phyloP scores from a whole-genome alignment of 1,284 basidiomycete species.

The Macrocybe sp. region DNA sequence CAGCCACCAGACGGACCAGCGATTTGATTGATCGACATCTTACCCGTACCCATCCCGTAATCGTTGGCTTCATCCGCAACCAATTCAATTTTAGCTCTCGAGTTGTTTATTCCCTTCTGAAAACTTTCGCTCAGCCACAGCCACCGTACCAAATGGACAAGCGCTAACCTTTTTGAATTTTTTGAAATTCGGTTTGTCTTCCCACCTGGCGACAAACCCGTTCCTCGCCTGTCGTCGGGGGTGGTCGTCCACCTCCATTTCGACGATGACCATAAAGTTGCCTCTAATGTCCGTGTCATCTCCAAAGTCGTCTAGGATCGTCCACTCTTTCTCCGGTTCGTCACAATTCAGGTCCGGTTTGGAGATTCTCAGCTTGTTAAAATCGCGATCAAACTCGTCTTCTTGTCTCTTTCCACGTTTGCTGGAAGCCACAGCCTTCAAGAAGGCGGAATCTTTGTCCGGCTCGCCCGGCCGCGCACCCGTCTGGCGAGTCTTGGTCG shows the following conservation, averaged over 20 bases:
- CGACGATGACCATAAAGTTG: constrained; percentile 83
- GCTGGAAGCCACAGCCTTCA: constrained; percentile 69
- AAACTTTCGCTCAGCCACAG: constrained; percentile 17
- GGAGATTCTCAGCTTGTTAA: constrained; percentile 76
- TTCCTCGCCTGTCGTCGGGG: constrained; percentile 11
- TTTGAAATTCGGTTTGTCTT: constrained; percentile 73
- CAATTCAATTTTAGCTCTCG: constrained; percentile 43
- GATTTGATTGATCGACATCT: constrained; percentile 11
- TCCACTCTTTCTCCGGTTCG: constrained; percentile 52
- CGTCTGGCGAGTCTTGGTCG: constrained; percentile 11
- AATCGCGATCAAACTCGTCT: constrained; percentile 79
- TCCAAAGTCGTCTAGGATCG: constrained; percentile 68
- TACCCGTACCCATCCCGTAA: constrained; percentile 52
- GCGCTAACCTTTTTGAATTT: constrained; percentile 75
- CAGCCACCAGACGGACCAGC: not conserved
- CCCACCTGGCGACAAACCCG: constrained; percentile 38
- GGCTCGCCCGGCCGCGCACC: constrained; percentile 45
- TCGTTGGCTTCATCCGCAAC: constrained; percentile 48
- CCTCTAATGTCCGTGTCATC: constrained; percentile 63
- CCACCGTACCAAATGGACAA: not conserved
- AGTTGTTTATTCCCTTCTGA: constrained; percentile 22
- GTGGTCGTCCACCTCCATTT: constrained; percentile 53
- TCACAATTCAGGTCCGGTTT: constrained; percentile 51
- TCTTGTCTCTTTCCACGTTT: constrained; percentile 67
- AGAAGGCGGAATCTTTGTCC: constrained; percentile 64